Percentiles rank a stretch among this genome's conserved stretches.
These are phyloP conservation scores for Epichloe sp. DNA, from an alignment of 2,329 filamentous ascomycete species.

Conservation along the genomic window DNA sequence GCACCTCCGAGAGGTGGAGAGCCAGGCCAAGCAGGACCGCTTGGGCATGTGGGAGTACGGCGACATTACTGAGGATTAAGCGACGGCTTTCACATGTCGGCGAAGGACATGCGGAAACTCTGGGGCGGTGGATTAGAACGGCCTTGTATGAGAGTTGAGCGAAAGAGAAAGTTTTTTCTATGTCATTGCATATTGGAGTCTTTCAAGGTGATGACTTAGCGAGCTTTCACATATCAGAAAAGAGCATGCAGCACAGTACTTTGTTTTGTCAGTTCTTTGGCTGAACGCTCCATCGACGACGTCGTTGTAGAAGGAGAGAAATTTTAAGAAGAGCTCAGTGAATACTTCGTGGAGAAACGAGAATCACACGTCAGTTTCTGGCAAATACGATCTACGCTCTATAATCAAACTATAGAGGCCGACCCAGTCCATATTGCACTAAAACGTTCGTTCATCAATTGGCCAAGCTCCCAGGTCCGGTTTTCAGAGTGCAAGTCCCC, in stretches of 20 bases:
- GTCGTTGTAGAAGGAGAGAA: too few species aligned
- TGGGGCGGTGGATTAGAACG: neutral
- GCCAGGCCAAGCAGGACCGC: slow-evolving; percentile 64
- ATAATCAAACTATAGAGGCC: too few species aligned
- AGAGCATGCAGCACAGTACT: neutral
- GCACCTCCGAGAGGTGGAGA: slow-evolving; percentile 59
- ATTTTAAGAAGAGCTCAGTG: too few species aligned
- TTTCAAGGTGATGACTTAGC: neutral
- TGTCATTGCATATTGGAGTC: slow-evolving; percentile 2
- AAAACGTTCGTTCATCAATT: too few species aligned
- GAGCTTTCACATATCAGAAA: slow-evolving; percentile 2
- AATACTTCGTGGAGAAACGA: too few species aligned
- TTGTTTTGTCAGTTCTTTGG: too few species aligned
- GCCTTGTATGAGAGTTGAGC: neutral
- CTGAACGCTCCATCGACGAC: too few species aligned
- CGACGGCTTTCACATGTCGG: neutral
- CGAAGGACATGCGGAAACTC: neutral
- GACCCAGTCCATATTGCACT: too few species aligned
- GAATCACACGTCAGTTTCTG: too few species aligned
- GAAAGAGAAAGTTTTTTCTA: neutral
- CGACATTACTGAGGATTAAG: slow-evolving; percentile 79
- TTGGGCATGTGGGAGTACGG: slow-evolving; percentile 98
- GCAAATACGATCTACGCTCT: too few species aligned
- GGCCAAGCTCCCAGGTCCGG: too few species aligned
- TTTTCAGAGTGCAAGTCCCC: too few species aligned